These are phyloP conservation scores for Microbotryum saponariae DNA, from an alignment of 1,284 basidiomycete species.

Conservation along the genomic window DNA sequence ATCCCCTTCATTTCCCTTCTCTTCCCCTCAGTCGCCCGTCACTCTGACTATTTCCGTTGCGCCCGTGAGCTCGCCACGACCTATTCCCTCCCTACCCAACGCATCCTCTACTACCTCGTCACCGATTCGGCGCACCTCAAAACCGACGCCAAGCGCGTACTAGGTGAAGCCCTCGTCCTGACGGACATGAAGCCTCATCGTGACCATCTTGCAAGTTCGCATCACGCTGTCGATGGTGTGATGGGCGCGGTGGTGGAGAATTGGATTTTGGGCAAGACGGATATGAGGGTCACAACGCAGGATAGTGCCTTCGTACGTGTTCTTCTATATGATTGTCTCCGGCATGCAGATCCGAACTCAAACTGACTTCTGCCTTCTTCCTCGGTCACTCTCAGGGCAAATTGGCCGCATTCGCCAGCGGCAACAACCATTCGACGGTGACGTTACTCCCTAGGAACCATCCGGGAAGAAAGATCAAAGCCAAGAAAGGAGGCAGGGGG, in stretches of 20 bases:
- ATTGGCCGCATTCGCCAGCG: conserved; percentile 22
- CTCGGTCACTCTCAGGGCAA: conserved; percentile 9
- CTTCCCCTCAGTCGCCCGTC: conserved; percentile 19
- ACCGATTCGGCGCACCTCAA: conserved; percentile 20
- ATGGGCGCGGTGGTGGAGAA: conserved; percentile 21
- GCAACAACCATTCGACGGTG: conserved; percentile 16
- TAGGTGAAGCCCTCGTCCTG: conserved; percentile 16
- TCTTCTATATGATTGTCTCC: no score
- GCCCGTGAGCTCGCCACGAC: conserved; percentile 20
- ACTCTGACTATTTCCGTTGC: conserved; percentile 23
- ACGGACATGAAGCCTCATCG: conserved; percentile 19
- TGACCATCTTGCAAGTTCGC: conserved; percentile 14
- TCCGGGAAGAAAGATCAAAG: neutral
- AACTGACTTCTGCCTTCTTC: neutral
- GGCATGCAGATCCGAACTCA: neutral
- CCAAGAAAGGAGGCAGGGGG: no score
- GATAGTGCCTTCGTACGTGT: neutral
- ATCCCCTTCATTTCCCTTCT: neutral
- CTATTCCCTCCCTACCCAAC: conserved; percentile 13
- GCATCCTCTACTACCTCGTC: conserved; percentile 23
- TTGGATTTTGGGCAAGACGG: conserved; percentile 17
- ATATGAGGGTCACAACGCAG: neutral
- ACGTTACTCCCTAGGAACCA: conserved; percentile 24
- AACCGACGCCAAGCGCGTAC: conserved; percentile 10
- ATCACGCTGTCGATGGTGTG: conserved; percentile 13